Evolutionary conservation across 257 asterid species (phyloP).

Genomic region (Petrea volubilis): DNA sequence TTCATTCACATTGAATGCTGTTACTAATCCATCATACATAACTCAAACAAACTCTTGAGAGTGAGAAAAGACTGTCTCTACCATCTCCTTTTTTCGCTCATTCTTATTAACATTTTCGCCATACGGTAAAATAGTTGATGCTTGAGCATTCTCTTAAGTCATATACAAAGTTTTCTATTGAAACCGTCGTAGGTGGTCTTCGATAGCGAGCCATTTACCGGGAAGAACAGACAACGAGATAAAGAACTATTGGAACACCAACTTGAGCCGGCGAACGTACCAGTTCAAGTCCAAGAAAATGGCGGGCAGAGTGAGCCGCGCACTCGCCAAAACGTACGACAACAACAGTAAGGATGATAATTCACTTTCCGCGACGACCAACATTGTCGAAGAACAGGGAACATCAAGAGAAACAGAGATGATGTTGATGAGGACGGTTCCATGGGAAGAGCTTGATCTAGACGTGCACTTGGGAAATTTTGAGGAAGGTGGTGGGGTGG

Average conservation of each 20-base stretch:
- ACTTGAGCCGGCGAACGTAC: slow-evolving; percentile 41
- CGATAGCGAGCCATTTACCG: slow-evolving; percentile 46
- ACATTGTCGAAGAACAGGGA: neutral
- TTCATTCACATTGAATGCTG: too few species aligned
- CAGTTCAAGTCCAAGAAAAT: slow-evolving; percentile 30
- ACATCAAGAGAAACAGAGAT: neutral
- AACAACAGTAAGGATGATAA: neutral
- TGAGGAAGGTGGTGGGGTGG: too few species aligned
- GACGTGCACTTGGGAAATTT: too few species aligned
- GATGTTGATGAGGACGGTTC: too few species aligned
- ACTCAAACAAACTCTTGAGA: too few species aligned
- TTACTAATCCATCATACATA: too few species aligned
- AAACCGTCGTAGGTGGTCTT: slow-evolving; percentile 44
- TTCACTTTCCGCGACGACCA: neutral
- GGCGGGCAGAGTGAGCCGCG: slow-evolving; percentile 34
- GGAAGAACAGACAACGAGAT: slow-evolving; percentile 55
- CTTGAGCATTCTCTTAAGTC: neutral
- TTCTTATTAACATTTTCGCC: too few species aligned
- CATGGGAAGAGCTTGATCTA: too few species aligned
- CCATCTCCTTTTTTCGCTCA: too few species aligned
- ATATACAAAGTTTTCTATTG: neutral
- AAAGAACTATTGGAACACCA: slow-evolving; percentile 56
- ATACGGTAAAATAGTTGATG: too few species aligned
- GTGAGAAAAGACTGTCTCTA: too few species aligned
- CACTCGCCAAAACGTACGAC: slow-evolving; percentile 34